Percentiles rank a stretch among this genome's conserved stretches.
phyloP scores from a whole-genome alignment of 768 basidiomycete genomes.

The Lactarius hengduanensis region DNA sequence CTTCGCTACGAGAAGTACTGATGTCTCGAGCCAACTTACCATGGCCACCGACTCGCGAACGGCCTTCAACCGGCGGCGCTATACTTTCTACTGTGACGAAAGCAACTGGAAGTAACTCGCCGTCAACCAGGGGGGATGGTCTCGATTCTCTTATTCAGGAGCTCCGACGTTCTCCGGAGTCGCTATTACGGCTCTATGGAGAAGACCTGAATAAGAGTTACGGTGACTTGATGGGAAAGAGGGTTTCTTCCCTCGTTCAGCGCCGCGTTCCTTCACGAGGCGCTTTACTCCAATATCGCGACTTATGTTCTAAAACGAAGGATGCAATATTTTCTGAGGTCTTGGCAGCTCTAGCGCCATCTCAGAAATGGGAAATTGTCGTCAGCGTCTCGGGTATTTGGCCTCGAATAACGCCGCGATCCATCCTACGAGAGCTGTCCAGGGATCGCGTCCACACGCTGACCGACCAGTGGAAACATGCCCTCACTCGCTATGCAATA shows the following conservation, averaged over 20 bases:
- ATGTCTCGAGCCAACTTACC: not conserved
- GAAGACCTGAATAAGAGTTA: constrained; percentile 6
- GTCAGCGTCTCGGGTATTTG: not conserved
- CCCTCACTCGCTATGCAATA: not conserved
- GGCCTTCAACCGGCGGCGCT: not conserved
- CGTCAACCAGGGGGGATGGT: not conserved
- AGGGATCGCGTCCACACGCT: constrained; percentile 25
- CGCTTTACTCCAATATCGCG: not conserved
- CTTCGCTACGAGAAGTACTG: not conserved
- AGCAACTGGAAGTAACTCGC: not conserved
- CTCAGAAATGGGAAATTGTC: not conserved
- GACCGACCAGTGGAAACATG: not conserved
- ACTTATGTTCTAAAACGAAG: not conserved
- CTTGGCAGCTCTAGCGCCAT: not conserved
- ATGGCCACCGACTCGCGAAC: too few relatives aligned
- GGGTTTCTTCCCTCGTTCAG: too few relatives aligned
- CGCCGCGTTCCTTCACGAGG: not conserved
- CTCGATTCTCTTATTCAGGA: constrained; percentile 6
- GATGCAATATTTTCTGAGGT: constrained; percentile 1
- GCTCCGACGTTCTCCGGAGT: not conserved
- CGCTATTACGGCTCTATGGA: constrained; percentile 7
- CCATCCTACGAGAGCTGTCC: constrained; percentile 28
- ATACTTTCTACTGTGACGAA: not conserved
- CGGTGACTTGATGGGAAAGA: not conserved
- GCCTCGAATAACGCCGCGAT: constrained; percentile 17